Base-by-base conservation (phyloP, 31 red algal genomes). In the Pterothamnion heteromorphum region DNA sequence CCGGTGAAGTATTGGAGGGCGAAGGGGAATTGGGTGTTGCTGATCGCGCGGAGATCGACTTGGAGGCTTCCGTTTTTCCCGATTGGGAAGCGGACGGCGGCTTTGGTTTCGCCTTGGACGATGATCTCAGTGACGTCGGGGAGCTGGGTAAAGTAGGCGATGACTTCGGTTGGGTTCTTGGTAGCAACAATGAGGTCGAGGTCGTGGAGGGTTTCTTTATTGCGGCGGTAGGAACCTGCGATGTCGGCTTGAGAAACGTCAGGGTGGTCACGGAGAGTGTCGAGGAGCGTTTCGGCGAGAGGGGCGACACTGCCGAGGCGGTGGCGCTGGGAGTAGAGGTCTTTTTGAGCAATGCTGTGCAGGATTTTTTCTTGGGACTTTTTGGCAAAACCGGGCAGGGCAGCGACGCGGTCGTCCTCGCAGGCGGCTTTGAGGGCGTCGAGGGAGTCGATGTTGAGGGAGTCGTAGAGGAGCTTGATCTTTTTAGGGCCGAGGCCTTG, bases 1-100 rank as follows among this genome's bases (percentile, higher is more conserved):
- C 80, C 80, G 80, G 80, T 83, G 23, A 83, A 83, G 28, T 83
- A 83, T 28, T 28, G 80, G 22, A 32, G 21, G 80, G 80, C 80
- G 80, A 32, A 22, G 80, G 22, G 22, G 80, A 83, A 83, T 14
- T 83, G 80, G 21, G 21, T 26, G 21, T 22, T 22, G 22, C 21
- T 28, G 28, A 83, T 26, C 14, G 80, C 80, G 22, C 80, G 80
- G 22, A 83, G 9, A 26, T 83, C 80, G 23, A 9, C 5, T 32
- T 83, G 80, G 30, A 83, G 80, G 5, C 80, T 26, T 14, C 14
- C n/a, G n/a, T n/a, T n/a, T n/a, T n/a, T n/a, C n/a, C n/a, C n/a
- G n/a, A n/a, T 83, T 14, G 9, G 20, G 5, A 32, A 28, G 9
- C 21, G 80, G 80, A 83, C 21, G 20, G 80, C 18, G 21, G 80